Evolutionary conservation across 306 rosid genomes (phyloP), one percentile per base, ranked within the genome.

Genomic region (Bauhinia variegata): DNA sequence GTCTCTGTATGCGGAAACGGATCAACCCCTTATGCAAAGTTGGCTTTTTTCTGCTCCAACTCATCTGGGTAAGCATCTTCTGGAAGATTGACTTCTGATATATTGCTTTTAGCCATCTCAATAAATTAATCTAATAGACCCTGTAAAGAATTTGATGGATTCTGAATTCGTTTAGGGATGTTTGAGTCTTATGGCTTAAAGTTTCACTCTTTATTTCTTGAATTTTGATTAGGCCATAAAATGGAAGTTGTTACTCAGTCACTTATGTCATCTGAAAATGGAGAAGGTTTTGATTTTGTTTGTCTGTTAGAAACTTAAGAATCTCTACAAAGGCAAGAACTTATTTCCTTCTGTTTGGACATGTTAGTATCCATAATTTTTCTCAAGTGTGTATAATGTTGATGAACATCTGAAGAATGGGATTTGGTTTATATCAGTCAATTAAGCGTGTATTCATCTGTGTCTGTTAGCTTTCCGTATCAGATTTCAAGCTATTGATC

Each of bases 11-110:
- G 28, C 15, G 36, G n/a, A n/a, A n/a, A n/a, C n/a, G n/a, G 56
- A 61, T 48, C 47, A 38, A 34, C 52, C 12, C 65, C 50, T 65
- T 64, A 72, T 76, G 79, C 67, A 52, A 67, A 34, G 70, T 42
- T 14, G 65, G 66, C 12, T 54, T 58, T 52, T 68, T 51, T 64
- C 47, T 42, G 16, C 50, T 53, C 11, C 52, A 56, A 37, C 61
- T 74, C 67, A 61, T 76, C 44, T 60, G 79, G 77, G 79, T 73
- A 71, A 67, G 80, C 36, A 16, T 68, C 33, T 46, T 42, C 62
- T 54, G 6, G 12, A 33, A 30, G 47, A 37, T n/a, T n/a, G n/a
- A n/a, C n/a, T n/a, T n/a, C 41, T 44, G 34, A 63, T 28, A 23
- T 47, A 18, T 44, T 11, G 5, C 17, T 62, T 34, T 33, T 23